Conservation (phyloP, 2,329 filamentous ascomycete species). For the Calonectria fujianensis region DNA sequence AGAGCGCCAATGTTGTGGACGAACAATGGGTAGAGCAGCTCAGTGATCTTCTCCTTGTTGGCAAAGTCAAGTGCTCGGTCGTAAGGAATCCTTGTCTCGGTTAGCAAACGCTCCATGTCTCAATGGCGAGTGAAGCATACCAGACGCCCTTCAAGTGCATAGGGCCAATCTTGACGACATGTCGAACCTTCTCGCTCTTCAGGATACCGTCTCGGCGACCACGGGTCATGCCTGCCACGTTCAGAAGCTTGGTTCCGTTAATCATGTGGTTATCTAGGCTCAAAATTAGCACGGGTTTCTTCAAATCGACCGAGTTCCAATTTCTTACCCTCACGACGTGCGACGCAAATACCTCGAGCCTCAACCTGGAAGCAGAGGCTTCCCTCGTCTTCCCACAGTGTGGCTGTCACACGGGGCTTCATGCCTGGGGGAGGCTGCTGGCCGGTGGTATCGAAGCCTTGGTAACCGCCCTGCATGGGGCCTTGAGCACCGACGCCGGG, state of each 20-base stretch:
- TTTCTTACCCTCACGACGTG: slow-evolving; percentile 87
- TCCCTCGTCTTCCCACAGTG: slow-evolving; percentile 98
- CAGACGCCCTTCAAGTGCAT: slow-evolving; percentile 99
- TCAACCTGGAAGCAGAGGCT: slow-evolving; percentile 99
- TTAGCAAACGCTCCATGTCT: slow-evolving; percentile 53
- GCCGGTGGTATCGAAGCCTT: slow-evolving; percentile 86
- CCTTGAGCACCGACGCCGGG: slow-evolving; percentile 74
- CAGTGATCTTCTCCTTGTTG: slow-evolving; percentile 99
- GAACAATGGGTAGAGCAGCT: slow-evolving; percentile 94
- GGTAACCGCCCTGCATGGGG: slow-evolving; percentile 74
- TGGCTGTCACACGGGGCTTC: slow-evolving; percentile 97
- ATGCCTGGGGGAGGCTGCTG: slow-evolving; percentile 94
- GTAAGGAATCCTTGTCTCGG: slow-evolving; percentile 88
- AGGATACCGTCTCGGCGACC: slow-evolving; percentile 96
- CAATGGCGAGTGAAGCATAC: slow-evolving; percentile 72
- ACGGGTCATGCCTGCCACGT: slow-evolving; percentile 98
- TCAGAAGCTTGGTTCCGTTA: slow-evolving; percentile 96
- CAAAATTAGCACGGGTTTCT: slow-evolving; percentile 32
- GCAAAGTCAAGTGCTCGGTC: slow-evolving; percentile 98
- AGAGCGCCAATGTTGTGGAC: slow-evolving; percentile 97
- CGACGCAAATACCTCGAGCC: slow-evolving; percentile 95
- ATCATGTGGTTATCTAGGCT: slow-evolving; percentile 96
- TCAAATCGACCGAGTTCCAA: neutral
- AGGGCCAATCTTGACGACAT: slow-evolving; percentile 98
- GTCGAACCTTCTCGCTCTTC: slow-evolving; percentile 97